Percentiles rank a stretch among this genome's conserved stretches.
phyloP scores from a whole-genome alignment of 2,329 filamentous ascomycete genomes.

The Claviceps sp. region DNA sequence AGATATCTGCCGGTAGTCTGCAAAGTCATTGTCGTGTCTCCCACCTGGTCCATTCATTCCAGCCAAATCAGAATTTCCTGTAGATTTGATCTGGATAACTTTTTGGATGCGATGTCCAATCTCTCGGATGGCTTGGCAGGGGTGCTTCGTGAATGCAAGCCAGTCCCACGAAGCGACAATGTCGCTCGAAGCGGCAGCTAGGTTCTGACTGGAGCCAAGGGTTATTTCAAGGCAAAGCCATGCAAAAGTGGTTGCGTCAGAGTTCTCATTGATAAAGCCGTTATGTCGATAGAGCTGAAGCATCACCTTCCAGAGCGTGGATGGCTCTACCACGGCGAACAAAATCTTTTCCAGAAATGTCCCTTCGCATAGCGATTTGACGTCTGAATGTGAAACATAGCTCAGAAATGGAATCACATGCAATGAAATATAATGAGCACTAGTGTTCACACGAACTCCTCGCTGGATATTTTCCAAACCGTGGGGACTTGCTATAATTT shows the following conservation, averaged over 20 bases:
- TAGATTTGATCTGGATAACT: conserved; percentile 18
- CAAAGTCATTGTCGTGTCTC: conserved; percentile 60
- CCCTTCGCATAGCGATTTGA: not conserved
- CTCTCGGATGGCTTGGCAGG: conserved; percentile 12
- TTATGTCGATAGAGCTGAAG: not conserved
- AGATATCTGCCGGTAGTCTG: conserved; percentile 44
- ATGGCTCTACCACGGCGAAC: not conserved
- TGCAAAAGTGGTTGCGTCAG: conserved; percentile 4
- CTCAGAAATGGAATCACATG: not conserved
- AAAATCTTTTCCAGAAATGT: not conserved
- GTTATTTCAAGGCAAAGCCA: conserved; percentile 9
- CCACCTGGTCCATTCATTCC: conserved; percentile 49
- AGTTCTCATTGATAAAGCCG: not conserved
- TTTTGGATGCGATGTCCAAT: conserved; percentile 26
- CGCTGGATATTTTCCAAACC: not conserved
- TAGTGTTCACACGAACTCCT: not conserved
- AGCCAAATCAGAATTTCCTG: not conserved
- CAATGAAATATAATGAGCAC: not conserved
- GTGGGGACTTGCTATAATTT: not conserved
- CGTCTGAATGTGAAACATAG: not conserved
- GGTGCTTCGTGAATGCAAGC: conserved; percentile 13
- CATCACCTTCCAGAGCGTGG: not conserved
- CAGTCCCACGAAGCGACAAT: conserved; percentile 10
- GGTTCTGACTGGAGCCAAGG: not conserved
- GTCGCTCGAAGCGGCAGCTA: not conserved